phyloP scores from a whole-genome alignment of 1,284 basidiomycete genomes.

The Rhodotorula sp. region DNA sequence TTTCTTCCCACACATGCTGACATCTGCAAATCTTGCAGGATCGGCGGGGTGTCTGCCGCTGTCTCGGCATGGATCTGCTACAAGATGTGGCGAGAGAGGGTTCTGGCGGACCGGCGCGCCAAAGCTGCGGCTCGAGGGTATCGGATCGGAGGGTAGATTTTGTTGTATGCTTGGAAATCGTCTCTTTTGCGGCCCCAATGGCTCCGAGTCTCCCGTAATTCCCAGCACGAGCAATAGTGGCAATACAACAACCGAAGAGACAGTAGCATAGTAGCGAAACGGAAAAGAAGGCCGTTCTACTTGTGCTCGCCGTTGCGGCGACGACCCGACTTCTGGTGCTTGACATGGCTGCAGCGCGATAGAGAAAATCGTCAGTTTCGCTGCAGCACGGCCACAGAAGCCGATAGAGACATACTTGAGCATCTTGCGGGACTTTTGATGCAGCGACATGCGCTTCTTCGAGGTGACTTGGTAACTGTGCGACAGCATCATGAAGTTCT shows the following conservation, averaged over 20 bases:
- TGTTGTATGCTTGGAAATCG: neutral
- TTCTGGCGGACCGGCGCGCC: neutral
- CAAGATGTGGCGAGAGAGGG: constrained; percentile 29
- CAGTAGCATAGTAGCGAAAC: neutral
- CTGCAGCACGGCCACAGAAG: neutral
- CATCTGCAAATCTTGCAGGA: constrained; percentile 1
- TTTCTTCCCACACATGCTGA: neutral
- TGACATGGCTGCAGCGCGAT: constrained; percentile 7
- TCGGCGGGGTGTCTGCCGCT: constrained; percentile 40
- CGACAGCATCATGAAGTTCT: constrained; percentile 37
- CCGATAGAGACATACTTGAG: constrained; percentile 29
- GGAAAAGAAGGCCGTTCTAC: neutral
- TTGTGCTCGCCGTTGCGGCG: constrained; percentile 20
- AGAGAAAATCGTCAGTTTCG: neutral
- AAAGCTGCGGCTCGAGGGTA: constrained; percentile 2
- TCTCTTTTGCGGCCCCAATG: neutral
- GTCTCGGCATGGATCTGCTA: constrained; percentile 39
- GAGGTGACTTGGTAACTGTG: constrained; percentile 24
- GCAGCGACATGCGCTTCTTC: constrained; percentile 31
- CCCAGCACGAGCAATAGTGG: neutral
- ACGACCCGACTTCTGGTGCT: constrained; percentile 9
- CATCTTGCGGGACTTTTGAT: constrained; percentile 36
- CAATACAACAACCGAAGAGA: neutral
- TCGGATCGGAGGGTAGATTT: neutral
- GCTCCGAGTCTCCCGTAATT: neutral